Evolutionary conservation across 2,329 filamentous ascomycete species (phyloP).

Genomic region (Ilyonectria destructans): DNA sequence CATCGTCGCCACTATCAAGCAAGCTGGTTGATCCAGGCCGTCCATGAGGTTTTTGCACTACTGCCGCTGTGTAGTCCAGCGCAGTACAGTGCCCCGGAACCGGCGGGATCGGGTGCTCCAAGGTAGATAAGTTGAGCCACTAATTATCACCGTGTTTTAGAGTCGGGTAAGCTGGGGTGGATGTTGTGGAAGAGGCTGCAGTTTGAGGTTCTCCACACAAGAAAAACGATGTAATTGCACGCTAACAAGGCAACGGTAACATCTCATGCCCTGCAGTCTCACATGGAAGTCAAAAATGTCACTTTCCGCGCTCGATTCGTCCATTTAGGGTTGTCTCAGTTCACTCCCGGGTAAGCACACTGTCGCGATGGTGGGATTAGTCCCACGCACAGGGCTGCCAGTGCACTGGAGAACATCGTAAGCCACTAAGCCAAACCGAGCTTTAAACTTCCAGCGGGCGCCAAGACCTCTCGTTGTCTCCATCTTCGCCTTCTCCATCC

Average conservation of each 20-base stretch:
- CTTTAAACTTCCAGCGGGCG: neutral
- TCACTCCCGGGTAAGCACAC: too few relatives aligned
- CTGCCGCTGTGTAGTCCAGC: too few relatives aligned
- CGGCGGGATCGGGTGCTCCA: too few relatives aligned
- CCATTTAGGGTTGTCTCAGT: neutral
- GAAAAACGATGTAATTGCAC: neutral
- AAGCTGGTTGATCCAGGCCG: too few relatives aligned
- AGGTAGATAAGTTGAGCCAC: too few relatives aligned
- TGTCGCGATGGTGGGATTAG: neutral
- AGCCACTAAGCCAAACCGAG: neutral
- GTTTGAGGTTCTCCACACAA: neutral
- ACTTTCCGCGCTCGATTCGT: neutral
- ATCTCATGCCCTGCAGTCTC: neutral
- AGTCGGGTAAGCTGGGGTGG: neutral
- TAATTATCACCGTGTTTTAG: too few relatives aligned
- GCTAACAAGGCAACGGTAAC: neutral
- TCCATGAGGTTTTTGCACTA: too few relatives aligned
- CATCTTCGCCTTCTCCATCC: neutral
- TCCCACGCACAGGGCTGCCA: neutral
- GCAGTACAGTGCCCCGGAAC: too few relatives aligned
- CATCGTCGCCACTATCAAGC: too few relatives aligned
- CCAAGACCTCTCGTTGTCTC: neutral
- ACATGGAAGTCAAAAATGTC: neutral
- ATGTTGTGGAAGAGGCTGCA: neutral
- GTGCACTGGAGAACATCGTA: neutral